Evolutionary conservation across 805 yeast genomes (phyloP).

Genomic region (Brettanomyces sp.): DNA sequence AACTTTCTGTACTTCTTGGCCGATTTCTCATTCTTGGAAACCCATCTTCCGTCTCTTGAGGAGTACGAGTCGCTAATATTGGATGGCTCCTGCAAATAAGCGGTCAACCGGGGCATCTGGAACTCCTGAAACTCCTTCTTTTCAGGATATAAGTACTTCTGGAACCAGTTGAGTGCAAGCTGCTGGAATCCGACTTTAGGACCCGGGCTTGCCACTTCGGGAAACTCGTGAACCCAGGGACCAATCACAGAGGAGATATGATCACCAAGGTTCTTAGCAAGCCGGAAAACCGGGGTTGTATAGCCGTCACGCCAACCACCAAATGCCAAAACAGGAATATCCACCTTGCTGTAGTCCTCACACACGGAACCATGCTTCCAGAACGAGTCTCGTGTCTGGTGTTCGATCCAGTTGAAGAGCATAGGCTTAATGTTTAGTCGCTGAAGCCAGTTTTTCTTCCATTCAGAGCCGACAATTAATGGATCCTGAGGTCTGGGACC

Average conservation of each 20-base stretch:
- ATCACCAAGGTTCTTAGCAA: constrained; percentile 32
- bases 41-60: constrained; percentile 32
- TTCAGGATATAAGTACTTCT: constrained; percentile 27
- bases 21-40: constrained; percentile 17
- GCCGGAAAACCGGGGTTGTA: constrained; percentile 34
- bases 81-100: constrained; percentile 35
- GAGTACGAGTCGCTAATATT: constrained; percentile 28
- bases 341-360: constrained; percentile 30
- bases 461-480: constrained; percentile 26
- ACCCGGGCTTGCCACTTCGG: constrained; percentile 37
- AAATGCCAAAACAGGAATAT: constrained; percentile 34
- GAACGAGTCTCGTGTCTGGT: constrained; percentile 35
- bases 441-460: constrained; percentile 33
- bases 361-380: constrained; percentile 41
- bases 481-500: constrained; percentile 40
- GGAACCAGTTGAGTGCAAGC: constrained; percentile 32
- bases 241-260: constrained; percentile 33
- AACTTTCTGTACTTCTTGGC: constrained; percentile 9
- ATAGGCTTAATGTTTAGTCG: constrained; percentile 31
- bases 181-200: constrained; percentile 37
- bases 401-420: constrained; percentile 32
- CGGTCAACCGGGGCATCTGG: constrained; percentile 27
- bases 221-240: constrained; percentile 43
- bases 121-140: constrained; percentile 12
- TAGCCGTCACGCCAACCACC: constrained; percentile 44